phyloP scores from a whole-genome alignment of 1,139 yeast genomes.

The Protomyces pachydermus region DNA sequence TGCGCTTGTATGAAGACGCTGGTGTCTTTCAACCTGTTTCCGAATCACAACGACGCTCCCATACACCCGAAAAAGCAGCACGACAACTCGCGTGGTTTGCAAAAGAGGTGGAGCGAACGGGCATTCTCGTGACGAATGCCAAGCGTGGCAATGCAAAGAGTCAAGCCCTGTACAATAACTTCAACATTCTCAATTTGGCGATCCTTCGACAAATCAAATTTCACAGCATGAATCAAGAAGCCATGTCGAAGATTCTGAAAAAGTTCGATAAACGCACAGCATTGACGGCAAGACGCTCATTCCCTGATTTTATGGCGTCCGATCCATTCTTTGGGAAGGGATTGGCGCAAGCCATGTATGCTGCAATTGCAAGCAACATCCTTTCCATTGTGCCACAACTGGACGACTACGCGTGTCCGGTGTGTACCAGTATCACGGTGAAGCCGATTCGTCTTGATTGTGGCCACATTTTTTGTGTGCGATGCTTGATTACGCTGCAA shows the following conservation, averaged over 20 bases:
- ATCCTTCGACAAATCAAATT: slow-evolving; percentile 56
- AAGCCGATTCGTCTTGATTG: slow-evolving; percentile 63
- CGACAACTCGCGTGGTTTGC: slow-evolving; percentile 45
- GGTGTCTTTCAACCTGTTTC: slow-evolving; percentile 60
- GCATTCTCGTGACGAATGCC: slow-evolving; percentile 46
- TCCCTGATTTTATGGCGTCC: slow-evolving; percentile 34
- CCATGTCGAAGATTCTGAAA: slow-evolving; percentile 62
- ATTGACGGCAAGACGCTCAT: slow-evolving; percentile 40
- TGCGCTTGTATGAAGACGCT: slow-evolving; percentile 58
- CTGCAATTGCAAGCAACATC: slow-evolving; percentile 39
- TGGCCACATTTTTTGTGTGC: slow-evolving; percentile 63
- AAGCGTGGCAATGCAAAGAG: slow-evolving; percentile 44
- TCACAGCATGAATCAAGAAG: slow-evolving; percentile 58
- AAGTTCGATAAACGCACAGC: slow-evolving; percentile 71
- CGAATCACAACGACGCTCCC: slow-evolving; percentile 48
- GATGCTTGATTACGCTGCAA: slow-evolving; percentile 65
- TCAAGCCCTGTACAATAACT: slow-evolving; percentile 47
- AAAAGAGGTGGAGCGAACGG: slow-evolving; percentile 44
- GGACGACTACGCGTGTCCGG: slow-evolving; percentile 70
- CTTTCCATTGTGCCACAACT: slow-evolving; percentile 61
- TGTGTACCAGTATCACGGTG: slow-evolving; percentile 63
- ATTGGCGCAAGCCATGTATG: slow-evolving; percentile 36
- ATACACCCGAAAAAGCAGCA: slow-evolving; percentile 41
- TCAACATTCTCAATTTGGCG: slow-evolving; percentile 52
- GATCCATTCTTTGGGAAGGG: slow-evolving; percentile 24